Evolutionary conservation across 2,329 filamentous ascomycete species (phyloP), one percentile per base, ranked within the genome.

Genomic region (Exophiala lecanii-corni): DNA sequence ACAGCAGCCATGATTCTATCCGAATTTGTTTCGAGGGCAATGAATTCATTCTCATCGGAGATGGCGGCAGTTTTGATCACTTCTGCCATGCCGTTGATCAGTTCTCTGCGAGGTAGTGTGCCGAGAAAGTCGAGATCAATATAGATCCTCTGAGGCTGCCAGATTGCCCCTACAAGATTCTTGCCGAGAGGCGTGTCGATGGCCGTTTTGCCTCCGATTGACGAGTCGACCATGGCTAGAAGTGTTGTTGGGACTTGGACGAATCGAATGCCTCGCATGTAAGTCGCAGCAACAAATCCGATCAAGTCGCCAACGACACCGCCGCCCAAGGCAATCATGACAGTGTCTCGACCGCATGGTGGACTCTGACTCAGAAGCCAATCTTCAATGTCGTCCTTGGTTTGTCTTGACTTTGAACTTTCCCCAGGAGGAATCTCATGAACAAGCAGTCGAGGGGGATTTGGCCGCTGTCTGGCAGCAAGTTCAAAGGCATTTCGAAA

Each of bases 11-110:
- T 75, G 39, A 98, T 89, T 4, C 75, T 68, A 26, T 82, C 71
- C 1, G 89, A 89, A 57, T 92, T 87, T 54, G 84, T 74, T 62
- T 98, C 92, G 13, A 98, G 73, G 9, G 84, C 66, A 32, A 82
- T 76, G 62, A 98, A 98, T 60, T 96, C 91, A 7, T 74, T 68
- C 65, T 94, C 88, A 58, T 94, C 81, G 79, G 91, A 96, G 57
- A 98, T 97, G 41, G 92, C 92, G 2, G 92, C 92, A 3, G 92
- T 98, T 77, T 96, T 96, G 63, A 96, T 78, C 20, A 98, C 91
- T 70, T 98, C 92, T 18, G 91, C 92, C 91, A 98, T 96, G 49
- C 92, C 92, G 63, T 98, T 98, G 67, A 96, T 89, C 60, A 98
- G 91, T 67, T 98, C 91, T 54, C 92, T 78, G 53, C 84, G 82